Conservation (phyloP, 768 basidiomycete species). For the Nidula microcarpa region DNA sequence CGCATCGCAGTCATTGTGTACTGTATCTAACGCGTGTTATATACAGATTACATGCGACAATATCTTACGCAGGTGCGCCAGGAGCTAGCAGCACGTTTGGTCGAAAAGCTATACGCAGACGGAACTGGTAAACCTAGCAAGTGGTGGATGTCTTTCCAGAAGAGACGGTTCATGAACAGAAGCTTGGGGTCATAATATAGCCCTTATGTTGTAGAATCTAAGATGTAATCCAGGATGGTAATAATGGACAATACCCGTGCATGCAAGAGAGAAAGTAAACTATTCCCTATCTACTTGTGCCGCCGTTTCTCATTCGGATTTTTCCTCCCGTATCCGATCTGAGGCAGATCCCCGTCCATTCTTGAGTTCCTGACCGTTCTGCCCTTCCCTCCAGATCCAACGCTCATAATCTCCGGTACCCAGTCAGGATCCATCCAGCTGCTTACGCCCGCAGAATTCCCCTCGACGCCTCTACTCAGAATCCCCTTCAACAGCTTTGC, state of each 20-base stretch:
- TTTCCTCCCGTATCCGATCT: slow-evolving; percentile 81
- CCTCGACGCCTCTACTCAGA: slow-evolving; percentile 40
- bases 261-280: slow-evolving; percentile 1
- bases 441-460: slow-evolving; percentile 53
- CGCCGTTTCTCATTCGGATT: slow-evolving; percentile 85
- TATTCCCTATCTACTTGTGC: slow-evolving; percentile 39
- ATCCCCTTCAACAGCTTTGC: slow-evolving; percentile 66
- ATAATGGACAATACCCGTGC: not conserved
- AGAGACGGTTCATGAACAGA: slow-evolving; percentile 94
- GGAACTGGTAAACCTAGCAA: slow-evolving; percentile 95
- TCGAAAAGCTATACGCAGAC: slow-evolving; percentile 88
- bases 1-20: not conserved
- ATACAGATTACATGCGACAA: slow-evolving; percentile 78
- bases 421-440: slow-evolving; percentile 97
- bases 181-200: slow-evolving; percentile 62
- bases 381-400: slow-evolving; percentile 69
- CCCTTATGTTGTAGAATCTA: slow-evolving; percentile 15
- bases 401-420: slow-evolving; percentile 77
- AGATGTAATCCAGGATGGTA: slow-evolving; percentile 5
- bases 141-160: slow-evolving; percentile 99
- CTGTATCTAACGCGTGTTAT: slow-evolving; percentile 7
- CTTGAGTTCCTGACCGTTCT: slow-evolving; percentile 44
- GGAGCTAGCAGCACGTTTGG: slow-evolving; percentile 82
- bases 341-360: slow-evolving; percentile 70
- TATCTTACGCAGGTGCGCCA: slow-evolving; percentile 93